Percentiles rank a stretch among this genome's conserved stretches.
phyloP scores from a whole-genome alignment of 495 filamentous ascomycete species.

The Articulospora tetracladia region DNA sequence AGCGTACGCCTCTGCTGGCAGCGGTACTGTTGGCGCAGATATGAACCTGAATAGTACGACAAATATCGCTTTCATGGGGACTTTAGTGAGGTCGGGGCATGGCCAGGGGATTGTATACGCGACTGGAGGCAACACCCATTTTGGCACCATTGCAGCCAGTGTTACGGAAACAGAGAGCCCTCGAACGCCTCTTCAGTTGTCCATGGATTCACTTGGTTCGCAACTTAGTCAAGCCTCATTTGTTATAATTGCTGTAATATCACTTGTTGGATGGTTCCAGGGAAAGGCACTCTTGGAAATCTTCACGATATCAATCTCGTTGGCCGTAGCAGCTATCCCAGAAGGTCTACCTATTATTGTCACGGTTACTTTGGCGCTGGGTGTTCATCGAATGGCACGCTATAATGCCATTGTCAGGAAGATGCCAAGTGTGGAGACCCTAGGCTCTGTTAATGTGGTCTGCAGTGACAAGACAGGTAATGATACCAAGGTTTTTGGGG shows the following conservation, averaged over 20 bases:
- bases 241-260: slow-evolving; percentile 88
- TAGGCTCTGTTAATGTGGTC: slow-evolving; percentile 97
- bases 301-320: slow-evolving; percentile 95
- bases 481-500: slow-evolving; percentile 25
- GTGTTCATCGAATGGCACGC: slow-evolving; percentile 92
- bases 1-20: slow-evolving; percentile 56
- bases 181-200: slow-evolving; percentile 85
- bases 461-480: slow-evolving; percentile 91
- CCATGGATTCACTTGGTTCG: slow-evolving; percentile 94
- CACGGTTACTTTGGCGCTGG: slow-evolving; percentile 90
- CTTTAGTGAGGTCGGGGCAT: slow-evolving; percentile 91
- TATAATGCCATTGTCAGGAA: slow-evolving; percentile 90
- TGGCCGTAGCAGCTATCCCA: slow-evolving; percentile 95
- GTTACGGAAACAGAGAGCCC: slow-evolving; percentile 93
- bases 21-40: slow-evolving; percentile 60
- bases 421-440: slow-evolving; percentile 92
- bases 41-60: slow-evolving; percentile 43
- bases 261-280: slow-evolving; percentile 81
- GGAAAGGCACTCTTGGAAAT: slow-evolving; percentile 89
- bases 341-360: slow-evolving; percentile 98
- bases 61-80: slow-evolving; percentile 98
- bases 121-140: slow-evolving; percentile 88
- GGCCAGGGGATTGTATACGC: slow-evolving; percentile 94
- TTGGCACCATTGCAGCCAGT: slow-evolving; percentile 91
- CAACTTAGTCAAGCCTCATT: slow-evolving; percentile 96